Conservation (phyloP, 441 rosid genomes). For the Pelargonium fulgidum region DNA sequence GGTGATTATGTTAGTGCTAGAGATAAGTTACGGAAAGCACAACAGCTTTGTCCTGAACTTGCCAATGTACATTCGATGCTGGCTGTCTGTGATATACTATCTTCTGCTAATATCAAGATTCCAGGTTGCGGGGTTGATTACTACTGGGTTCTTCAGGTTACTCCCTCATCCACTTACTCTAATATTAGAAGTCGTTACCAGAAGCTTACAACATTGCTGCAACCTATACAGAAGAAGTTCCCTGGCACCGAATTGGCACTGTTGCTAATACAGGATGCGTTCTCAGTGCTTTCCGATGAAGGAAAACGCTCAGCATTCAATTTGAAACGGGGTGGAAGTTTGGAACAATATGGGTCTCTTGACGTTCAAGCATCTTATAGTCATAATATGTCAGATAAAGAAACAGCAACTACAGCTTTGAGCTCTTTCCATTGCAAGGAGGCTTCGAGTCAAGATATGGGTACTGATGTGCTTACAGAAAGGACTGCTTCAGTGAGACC, state of each 20-base stretch:
- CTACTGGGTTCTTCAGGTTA: conserved; percentile 28
- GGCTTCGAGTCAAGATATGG: neutral
- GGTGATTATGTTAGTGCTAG: conserved; percentile 21
- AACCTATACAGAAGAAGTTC: conserved; percentile 16
- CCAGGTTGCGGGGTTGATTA: conserved; percentile 23
- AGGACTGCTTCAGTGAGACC: neutral
- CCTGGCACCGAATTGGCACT: conserved; percentile 23
- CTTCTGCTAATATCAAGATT: conserved; percentile 20
- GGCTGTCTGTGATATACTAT: conserved; percentile 23
- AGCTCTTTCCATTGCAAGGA: conserved; percentile 1
- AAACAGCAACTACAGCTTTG: conserved; percentile 3
- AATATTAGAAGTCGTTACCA: conserved; percentile 14
- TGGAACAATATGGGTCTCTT: conserved; percentile 17
- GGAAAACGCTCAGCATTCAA: conserved; percentile 20
- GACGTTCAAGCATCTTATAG: conserved; percentile 13
- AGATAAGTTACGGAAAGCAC: conserved; percentile 19
- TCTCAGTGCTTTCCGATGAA: conserved; percentile 10
- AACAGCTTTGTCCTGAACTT: conserved; percentile 16
- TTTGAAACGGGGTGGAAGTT: conserved; percentile 21
- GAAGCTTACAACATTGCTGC: conserved; percentile 23
- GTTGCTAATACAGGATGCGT: conserved; percentile 19
- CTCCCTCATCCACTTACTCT: conserved; percentile 15
- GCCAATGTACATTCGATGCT: conserved; percentile 22
- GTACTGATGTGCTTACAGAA: conserved; percentile 1
- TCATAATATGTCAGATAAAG: conserved; percentile 5